Percentiles rank a stretch among this genome's conserved stretches.
Evolutionary conservation across 2,329 filamentous ascomycete genomes (phyloP).

Genomic region (Pseudogymnoascus sp.): DNA sequence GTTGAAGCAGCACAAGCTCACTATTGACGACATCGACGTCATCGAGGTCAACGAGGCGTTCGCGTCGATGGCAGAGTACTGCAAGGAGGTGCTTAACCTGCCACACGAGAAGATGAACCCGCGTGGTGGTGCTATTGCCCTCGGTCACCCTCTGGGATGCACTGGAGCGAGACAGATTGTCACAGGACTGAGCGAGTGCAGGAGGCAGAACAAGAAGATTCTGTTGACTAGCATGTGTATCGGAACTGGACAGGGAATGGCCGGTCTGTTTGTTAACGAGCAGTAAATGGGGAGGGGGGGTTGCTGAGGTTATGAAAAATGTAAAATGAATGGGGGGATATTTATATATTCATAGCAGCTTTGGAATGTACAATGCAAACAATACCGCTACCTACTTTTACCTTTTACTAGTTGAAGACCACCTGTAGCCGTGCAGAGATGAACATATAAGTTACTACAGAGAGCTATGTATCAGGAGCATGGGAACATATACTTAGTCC

Average conservation of each 20-base stretch:
- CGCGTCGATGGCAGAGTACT: slow-evolving; percentile 96
- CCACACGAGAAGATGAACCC: slow-evolving; percentile 73
- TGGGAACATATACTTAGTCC: no score
- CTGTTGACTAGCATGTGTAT: slow-evolving; percentile 87
- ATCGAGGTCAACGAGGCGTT: slow-evolving; percentile 97
- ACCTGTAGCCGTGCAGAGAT: not conserved
- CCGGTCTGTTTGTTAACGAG: slow-evolving; percentile 57
- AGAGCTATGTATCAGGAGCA: not conserved
- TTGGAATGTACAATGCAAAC: not conserved
- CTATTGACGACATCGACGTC: slow-evolving; percentile 75
- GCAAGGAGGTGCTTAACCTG: slow-evolving; percentile 61
- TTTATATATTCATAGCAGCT: not conserved
- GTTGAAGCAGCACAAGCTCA: slow-evolving; percentile 67
- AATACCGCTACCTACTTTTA: not conserved
- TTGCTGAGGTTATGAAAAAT: not conserved
- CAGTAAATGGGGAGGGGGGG: slow-evolving; percentile 21
- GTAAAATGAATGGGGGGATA: not conserved
- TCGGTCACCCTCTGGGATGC: slow-evolving; percentile 73
- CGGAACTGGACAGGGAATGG: slow-evolving; percentile 62
- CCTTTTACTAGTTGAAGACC: not conserved
- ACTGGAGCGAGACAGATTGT: slow-evolving; percentile 78
- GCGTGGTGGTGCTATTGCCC: slow-evolving; percentile 71
- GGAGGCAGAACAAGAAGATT: slow-evolving; percentile 81
- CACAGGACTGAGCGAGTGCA: slow-evolving; percentile 77
- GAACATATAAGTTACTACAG: not conserved